phyloP scores from a whole-genome alignment of 1,139 yeast genomes.

The Kurtzmaniella quercitrusa region DNA sequence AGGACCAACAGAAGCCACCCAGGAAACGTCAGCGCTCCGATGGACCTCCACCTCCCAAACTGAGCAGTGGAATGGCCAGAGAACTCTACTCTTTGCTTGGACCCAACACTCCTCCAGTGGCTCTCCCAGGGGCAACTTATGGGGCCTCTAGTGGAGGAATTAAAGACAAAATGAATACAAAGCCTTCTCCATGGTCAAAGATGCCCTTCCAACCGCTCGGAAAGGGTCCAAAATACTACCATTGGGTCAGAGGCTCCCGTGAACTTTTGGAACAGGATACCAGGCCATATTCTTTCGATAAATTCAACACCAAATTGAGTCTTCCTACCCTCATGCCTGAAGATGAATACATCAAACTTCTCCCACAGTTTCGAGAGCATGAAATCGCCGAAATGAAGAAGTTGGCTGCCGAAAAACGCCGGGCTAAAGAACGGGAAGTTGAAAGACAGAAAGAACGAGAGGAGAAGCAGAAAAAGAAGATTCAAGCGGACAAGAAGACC shows the following conservation, averaged over 20 bases:
- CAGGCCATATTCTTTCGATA: conserved; percentile 69
- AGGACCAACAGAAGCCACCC: conserved; percentile 27
- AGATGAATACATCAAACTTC: conserved; percentile 52
- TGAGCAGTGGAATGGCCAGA: conserved; percentile 80
- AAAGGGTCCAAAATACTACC: conserved; percentile 52
- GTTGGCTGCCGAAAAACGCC: conserved; percentile 10
- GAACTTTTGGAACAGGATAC: conserved; percentile 41
- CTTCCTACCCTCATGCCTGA: conserved; percentile 68
- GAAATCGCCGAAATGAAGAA: conserved; percentile 16
- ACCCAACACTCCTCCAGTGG: conserved; percentile 86
- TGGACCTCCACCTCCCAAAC: conserved; percentile 20
- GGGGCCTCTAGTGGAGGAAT: conserved; percentile 24
- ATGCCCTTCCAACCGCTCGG: conserved; percentile 55
- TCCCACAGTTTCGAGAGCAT: conserved; percentile 38
- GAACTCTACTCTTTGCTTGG: conserved; percentile 87
- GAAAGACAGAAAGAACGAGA: conserved; percentile 18
- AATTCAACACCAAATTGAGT: conserved; percentile 65
- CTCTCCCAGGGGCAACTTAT: conserved; percentile 44
- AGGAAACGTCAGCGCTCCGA: conserved; percentile 36
- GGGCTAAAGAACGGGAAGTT: conserved; percentile 16
- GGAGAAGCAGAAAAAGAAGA: conserved; percentile 10
- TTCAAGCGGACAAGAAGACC: conserved; percentile 2
- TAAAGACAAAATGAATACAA: conserved; percentile 64
- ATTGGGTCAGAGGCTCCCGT: conserved; percentile 84
- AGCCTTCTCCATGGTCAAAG: conserved; percentile 80